Evolutionary conservation across 805 yeast genomes (phyloP), one percentile per base, ranked within the genome.

Genomic region (Saturnispora sanitii): DNA sequence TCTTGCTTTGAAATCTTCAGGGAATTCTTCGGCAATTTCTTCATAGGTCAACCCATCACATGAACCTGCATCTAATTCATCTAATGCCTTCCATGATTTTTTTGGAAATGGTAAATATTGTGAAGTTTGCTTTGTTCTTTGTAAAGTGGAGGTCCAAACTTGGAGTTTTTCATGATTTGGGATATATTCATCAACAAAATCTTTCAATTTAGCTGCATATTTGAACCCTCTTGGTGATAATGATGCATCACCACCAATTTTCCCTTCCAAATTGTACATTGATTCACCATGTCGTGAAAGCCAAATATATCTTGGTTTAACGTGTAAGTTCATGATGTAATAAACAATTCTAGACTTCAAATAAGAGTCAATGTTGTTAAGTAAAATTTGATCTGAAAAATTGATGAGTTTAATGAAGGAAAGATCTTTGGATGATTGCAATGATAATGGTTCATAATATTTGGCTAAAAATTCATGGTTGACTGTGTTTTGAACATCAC

Each of bases 21-120:
- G 98, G 58, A 79, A 88, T 46, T 70, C 61, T 25, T 71, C 64
- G 52, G 85, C 94, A 53, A 90, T 86, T 46, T 90, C 95, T 50
- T 88, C 95, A 57, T 90, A 90, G 0, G 98, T 90, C 74, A 90
- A 73, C 5, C 96, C 97, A 61, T 90, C 98, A 60, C 97, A 90
- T 19, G 85, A 88, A 9, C 98, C 98, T 0, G 96, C 97, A 59
- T 90, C 97, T 46, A 90, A 72, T 64, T 90, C 98, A 59, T 90
- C 97, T 50, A 90, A 67, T 1, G 97, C 97, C 61, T 92, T 92
- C 99, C 98, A 90, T 48, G 80, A 82, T 49, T 87, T 68, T 57
- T 87, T 80, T 45, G 80, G 77, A 60, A 82, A 85, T 1, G 92
- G 86, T 51, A 90, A 68, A 57, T 69, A 71, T 44, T 82, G 75